Base-by-base conservation (phyloP, 768 basidiomycete species). In the Leucosporidium creatinivorum region DNA sequence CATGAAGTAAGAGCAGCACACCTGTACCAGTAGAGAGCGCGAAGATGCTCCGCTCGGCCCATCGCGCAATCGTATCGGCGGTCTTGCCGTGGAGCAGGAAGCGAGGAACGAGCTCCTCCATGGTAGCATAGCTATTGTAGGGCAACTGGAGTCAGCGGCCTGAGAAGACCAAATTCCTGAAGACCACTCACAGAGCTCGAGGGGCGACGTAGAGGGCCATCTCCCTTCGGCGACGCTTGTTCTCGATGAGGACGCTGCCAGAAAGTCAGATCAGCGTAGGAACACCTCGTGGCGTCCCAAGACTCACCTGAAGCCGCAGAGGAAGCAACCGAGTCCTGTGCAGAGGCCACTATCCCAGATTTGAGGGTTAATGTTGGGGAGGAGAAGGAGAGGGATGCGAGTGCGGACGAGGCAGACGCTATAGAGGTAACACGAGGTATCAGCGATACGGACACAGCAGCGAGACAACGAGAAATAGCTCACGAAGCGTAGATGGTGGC, bases 381-480 rank as follows among this genome's bases (percentile, higher is more conserved):
- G 66, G 19, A 6, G 23, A 31, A 13, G 72, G 69, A 8, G 69
- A 4, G 74, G 72, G 5, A 74, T 39, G 5, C 69, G 57, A 7
- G 74, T 74, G 21, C 74, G 63, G 12, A 66, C 69, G 62, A 70
- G 61, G 26, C 74, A 74, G 18, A 74, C 69, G 23, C 72, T 69
- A 23, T 25, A 30, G 56, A 54, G 63, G n/a, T 30, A 17, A 44
- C 2, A n/a, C 51, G 17, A 31, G 8, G 33, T n/a, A 26, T 21
- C 25, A 49, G 15, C 15, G 4, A n/a, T 4, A 12, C 7, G 2
- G 31, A 44, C 4, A 12, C 33, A 63, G 9, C 9, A 9, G 5
- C 19, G 4, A 4, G 58, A 31, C 18, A 58, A 23, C 21, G 3
- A 4, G 33, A 58, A 36, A 6, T 6, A 13, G 28, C 66, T 19